Base-by-base conservation (phyloP, 2,329 filamentous ascomycete genomes). In the Arthrobotrys iridis region DNA sequence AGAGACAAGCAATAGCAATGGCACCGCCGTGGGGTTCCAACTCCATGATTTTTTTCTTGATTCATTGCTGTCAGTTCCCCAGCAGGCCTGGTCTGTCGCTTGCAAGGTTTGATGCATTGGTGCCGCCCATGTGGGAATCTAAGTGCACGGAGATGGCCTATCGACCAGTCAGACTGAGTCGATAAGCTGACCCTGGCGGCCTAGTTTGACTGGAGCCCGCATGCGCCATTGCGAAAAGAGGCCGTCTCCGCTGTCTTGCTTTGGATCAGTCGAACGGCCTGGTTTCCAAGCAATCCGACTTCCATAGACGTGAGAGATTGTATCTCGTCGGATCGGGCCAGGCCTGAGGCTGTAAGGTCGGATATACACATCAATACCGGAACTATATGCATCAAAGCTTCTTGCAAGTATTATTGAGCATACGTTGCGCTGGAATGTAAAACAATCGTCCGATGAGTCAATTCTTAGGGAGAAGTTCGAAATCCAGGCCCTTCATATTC, bases 11-110 rank as follows among this genome's bases (percentile, higher is more conserved):
- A 30, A 57, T 18, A 59, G 58, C 26, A n/a, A n/a, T n/a, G 46
- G 55, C 63, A 67, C 68, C 57, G 62, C 70, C 46, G 68, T 73
- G 68, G 59, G 52, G 55, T 70, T 41, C 55, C 22, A 41, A 68
- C 41, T 62, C 46, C 45, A 70, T 55, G 45, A 64, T 57, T 37
- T 45, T 63, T 41, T 57, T 37, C 33, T 63, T 41, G 68, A 35
- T 43, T 28, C 60, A 52, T 65, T 37, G 28, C 50, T 18, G 35
- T 55, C 30, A 37, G 26, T 35, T n/a, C 30, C 50, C 50, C 24
- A 24, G 8, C 30, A 28, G 30, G 28, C 30, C 30, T n/a, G 50
- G 50, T 18, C 50, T 46, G 50, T 45, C 63, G 33, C 28, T 43
- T 43, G 40, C 45, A 52, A 43, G 63, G 48, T 66, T 58, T 48